Percentiles rank a stretch among this genome's conserved stretches.
phyloP scores from a whole-genome alignment of 1,284 basidiomycete genomes.

The Naganishia albida region DNA sequence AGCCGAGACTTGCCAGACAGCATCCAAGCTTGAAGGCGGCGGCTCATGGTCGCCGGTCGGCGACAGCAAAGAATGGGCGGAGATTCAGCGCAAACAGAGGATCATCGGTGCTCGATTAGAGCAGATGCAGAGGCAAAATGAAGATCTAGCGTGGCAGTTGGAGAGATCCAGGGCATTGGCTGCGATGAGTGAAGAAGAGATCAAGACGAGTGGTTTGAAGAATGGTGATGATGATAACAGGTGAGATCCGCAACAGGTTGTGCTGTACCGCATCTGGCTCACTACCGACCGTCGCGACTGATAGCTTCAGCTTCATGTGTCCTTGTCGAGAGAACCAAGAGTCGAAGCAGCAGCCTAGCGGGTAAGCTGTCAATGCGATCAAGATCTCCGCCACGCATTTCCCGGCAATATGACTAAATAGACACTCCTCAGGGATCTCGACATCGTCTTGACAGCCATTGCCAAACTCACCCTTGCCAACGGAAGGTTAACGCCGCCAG shows the following conservation, averaged over 20 bases:
- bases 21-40: background rate
- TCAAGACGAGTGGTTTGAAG: background rate
- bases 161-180: background rate
- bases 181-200: background rate
- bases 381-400: background rate
- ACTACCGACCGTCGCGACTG: no score
- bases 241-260: background rate
- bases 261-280: background rate
- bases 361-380: background rate
- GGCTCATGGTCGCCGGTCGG: background rate
- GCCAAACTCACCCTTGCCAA: slow-evolving; percentile 1
- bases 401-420: background rate
- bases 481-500: background rate
- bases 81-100: background rate
- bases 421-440: background rate
- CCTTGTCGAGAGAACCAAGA: no score
- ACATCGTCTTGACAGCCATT: slow-evolving; percentile 2
- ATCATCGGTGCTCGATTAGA: background rate
- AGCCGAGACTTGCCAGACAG: background rate
- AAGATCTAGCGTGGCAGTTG: background rate
- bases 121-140: background rate
- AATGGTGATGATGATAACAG: background rate
- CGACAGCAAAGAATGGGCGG: slow-evolving; percentile 3
- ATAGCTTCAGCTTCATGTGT: no score
- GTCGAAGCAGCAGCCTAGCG: background rate